Conservation (phyloP, 495 filamentous ascomycete species). For the Glutinoglossum americanum region DNA sequence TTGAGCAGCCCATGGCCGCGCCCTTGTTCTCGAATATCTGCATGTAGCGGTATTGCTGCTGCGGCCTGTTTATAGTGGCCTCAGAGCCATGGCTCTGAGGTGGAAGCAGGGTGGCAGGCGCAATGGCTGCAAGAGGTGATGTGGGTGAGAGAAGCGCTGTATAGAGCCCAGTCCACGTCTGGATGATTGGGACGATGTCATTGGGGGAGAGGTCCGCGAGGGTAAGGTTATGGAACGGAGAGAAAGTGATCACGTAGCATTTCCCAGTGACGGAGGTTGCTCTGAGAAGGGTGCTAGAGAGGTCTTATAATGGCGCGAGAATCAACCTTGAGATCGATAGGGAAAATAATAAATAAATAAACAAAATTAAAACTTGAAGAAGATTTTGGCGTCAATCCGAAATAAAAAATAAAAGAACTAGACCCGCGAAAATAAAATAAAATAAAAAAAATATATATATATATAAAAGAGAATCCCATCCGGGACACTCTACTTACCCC, state of each 20-base stretch:
- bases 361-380: too few relatives aligned
- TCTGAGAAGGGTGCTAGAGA: constrained; percentile 35
- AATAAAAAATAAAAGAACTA: neutral
- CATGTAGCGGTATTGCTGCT: constrained; percentile 82
- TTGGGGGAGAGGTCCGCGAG: constrained; percentile 58
- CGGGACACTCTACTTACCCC: constrained; percentile 18
- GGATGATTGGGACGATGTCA: constrained; percentile 53
- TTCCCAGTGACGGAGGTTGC: constrained; percentile 79
- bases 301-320: neutral
- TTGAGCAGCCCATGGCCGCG: constrained; percentile 94
- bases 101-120: constrained; percentile 24
- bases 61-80: constrained; percentile 28
- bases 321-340: too few relatives aligned
- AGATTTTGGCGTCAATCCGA: neutral
- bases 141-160: constrained; percentile 50
- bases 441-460: too few relatives aligned
- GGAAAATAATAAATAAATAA: too few relatives aligned
- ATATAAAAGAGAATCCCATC: too few relatives aligned
- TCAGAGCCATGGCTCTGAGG: constrained; percentile 24
- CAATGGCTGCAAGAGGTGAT: constrained; percentile 37
- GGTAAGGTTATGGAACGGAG: constrained; percentile 71
- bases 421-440: too few relatives aligned
- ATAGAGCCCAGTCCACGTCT: constrained; percentile 81
- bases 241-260: constrained; percentile 95
- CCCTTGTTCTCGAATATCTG: constrained; percentile 99